These are phyloP conservation scores for Phialophora macrospora DNA, from an alignment of 2,329 filamentous ascomycete genomes.

Conservation along the genomic window DNA sequence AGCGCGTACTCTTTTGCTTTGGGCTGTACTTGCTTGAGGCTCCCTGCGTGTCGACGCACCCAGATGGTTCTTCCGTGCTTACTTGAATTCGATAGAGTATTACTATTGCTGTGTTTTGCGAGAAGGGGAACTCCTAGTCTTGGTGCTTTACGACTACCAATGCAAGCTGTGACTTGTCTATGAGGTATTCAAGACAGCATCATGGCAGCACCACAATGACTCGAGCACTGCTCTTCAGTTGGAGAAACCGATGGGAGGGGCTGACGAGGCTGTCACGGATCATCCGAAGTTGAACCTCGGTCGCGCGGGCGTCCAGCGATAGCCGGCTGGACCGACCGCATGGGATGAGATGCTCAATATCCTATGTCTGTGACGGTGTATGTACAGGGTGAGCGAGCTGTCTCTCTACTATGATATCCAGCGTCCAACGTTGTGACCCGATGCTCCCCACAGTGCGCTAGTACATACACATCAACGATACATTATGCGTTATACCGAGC, in stretches of 20 bases:
- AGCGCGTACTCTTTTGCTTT: not conserved
- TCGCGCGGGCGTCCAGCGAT: not conserved
- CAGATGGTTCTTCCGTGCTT: too few relatives aligned
- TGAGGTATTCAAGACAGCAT: not conserved
- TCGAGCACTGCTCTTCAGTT: slow-evolving; percentile 1
- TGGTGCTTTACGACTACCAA: too few relatives aligned
- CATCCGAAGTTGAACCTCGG: slow-evolving; percentile 17
- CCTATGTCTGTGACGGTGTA: not conserved
- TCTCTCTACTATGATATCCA: slow-evolving; percentile 1
- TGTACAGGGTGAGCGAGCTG: not conserved
- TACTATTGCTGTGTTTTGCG: too few relatives aligned
- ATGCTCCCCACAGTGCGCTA: not conserved
- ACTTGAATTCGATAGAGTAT: too few relatives aligned
- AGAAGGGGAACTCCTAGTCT: too few relatives aligned
- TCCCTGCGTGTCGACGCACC: too few relatives aligned
- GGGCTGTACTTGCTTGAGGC: not conserved
- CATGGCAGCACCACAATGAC: not conserved
- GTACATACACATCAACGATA: not conserved
- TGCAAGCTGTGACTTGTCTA: not conserved
- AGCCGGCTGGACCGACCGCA: not conserved
- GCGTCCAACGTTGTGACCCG: not conserved
- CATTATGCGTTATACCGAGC: not conserved
- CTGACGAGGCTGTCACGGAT: slow-evolving; percentile 13
- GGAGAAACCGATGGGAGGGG: slow-evolving; percentile 11
- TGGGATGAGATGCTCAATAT: not conserved